phyloP scores from a whole-genome alignment of 1,284 basidiomycete genomes.

The Ustilago lituana region DNA sequence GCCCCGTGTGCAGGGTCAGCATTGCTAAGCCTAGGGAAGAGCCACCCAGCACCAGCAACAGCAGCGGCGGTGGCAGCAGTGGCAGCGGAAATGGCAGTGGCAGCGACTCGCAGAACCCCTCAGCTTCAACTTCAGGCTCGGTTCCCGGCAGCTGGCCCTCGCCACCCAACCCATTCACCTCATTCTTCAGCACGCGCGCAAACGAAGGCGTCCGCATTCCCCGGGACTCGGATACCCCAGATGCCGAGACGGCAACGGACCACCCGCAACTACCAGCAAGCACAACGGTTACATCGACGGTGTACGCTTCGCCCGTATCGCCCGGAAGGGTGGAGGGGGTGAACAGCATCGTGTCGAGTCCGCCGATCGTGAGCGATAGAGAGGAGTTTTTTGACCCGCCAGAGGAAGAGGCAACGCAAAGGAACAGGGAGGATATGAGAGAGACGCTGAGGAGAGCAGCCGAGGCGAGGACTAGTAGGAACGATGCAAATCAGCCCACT shows the following conservation, averaged over 20 bases:
- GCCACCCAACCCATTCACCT: constrained; percentile 25
- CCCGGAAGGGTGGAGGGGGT: constrained; percentile 21
- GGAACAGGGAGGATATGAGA: constrained; percentile 22
- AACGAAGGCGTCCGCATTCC: constrained; percentile 4
- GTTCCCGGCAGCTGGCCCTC: constrained; percentile 28
- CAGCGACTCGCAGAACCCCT: neutral
- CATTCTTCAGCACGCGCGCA: constrained; percentile 5
- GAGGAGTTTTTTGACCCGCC: constrained; percentile 15
- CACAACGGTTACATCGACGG: constrained; percentile 31
- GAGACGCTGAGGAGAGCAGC: constrained; percentile 29
- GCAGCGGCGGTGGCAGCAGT: too few species aligned
- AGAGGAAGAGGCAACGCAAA: neutral
- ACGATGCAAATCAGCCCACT: neutral
- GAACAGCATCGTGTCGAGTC: constrained; percentile 32
- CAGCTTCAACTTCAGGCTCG: neutral
- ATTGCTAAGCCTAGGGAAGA: constrained; percentile 33
- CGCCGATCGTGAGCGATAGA: constrained; percentile 38
- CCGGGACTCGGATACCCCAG: constrained; percentile 7
- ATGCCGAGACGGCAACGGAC: constrained; percentile 8
- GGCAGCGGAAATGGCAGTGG: neutral
- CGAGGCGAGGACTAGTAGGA: constrained; percentile 7
- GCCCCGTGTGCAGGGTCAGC: constrained; percentile 57
- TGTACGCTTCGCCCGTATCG: constrained; percentile 10
- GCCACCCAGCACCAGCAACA: too few species aligned
- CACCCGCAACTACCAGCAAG: constrained; percentile 24